Conservation (phyloP, 352 stramenopile genomes). For the Pythium chondricola region DNA sequence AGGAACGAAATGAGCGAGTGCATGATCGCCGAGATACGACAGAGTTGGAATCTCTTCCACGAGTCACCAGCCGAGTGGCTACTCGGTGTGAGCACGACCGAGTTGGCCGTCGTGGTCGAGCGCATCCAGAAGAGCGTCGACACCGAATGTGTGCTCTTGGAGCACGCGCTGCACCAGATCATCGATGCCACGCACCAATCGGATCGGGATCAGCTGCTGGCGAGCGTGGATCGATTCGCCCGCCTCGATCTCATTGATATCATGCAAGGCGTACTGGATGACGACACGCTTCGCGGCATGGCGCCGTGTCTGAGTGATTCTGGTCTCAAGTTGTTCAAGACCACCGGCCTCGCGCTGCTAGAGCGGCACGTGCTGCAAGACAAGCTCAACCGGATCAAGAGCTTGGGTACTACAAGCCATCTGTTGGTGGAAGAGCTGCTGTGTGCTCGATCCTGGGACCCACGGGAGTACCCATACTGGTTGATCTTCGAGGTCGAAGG, state of each 20-base stretch:
- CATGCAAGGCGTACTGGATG: conserved; percentile 28
- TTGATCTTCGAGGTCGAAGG: conserved; percentile 86
- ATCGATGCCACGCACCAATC: too few relatives aligned
- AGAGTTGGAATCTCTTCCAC: conserved; percentile 38
- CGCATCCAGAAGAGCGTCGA: too few relatives aligned
- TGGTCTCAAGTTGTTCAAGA: conserved; percentile 15
- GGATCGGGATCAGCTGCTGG: conserved; percentile 19
- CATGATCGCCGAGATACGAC: conserved; percentile 34
- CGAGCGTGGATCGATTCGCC: conserved; percentile 19
- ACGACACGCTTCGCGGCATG: conserved; percentile 23
- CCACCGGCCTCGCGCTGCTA: conserved; percentile 26
- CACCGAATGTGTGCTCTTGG: too few relatives aligned
- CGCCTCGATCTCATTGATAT: conserved; percentile 26
- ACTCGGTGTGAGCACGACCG: too few relatives aligned
- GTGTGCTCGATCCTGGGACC: conserved; percentile 35
- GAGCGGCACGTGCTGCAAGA: conserved; percentile 73
- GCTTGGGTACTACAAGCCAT: conserved; percentile 11
- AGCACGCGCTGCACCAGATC: too few relatives aligned
- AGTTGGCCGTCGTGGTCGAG: background rate
- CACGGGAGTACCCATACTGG: conserved; percentile 61
- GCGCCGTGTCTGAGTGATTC: conserved; percentile 18
- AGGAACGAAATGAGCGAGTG: conserved; percentile 23
- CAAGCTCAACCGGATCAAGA: conserved; percentile 40
- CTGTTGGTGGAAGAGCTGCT: conserved; percentile 51
- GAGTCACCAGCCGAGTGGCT: too few relatives aligned